These are phyloP conservation scores for Xylaria sp. DNA, from an alignment of 2,329 filamentous ascomycete genomes.

Conservation along the genomic window DNA sequence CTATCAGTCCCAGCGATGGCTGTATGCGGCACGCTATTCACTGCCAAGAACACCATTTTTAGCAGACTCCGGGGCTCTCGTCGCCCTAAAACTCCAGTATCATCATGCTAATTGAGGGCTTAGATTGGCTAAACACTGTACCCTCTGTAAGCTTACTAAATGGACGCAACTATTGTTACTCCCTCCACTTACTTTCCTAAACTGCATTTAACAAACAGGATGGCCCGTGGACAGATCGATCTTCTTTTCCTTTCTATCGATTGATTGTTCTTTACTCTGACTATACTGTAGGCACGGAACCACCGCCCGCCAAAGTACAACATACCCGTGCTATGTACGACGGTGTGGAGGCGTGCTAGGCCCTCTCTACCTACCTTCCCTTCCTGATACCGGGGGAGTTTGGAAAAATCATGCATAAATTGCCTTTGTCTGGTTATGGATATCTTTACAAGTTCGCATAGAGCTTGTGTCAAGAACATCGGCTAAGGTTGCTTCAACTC, in stretches of 20 bases:
- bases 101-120: background rate
- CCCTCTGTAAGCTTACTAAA: constrained; percentile 25
- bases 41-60: constrained; percentile 26
- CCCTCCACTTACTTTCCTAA: no score
- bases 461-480: background rate
- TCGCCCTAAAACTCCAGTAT: background rate
- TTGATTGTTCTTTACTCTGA: no score
- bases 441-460: background rate
- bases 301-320: no score
- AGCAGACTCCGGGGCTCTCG: constrained; percentile 16
- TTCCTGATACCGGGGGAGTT: constrained; percentile 6
- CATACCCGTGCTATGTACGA: background rate
- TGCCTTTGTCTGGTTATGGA: background rate
- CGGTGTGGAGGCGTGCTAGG: background rate
- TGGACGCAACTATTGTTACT: background rate
- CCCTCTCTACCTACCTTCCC: background rate
- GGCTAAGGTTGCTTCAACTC: background rate
- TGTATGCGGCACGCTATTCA: constrained; percentile 11
- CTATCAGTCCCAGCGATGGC: constrained; percentile 1
- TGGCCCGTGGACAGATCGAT: no score
- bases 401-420: constrained; percentile 15
- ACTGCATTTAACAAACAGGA: no score
- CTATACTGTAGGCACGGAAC: no score
- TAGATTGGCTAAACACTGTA: constrained; percentile 5
- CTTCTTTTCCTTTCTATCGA: no score